These are phyloP conservation scores for Trichoderma citrinoviride DNA, from an alignment of 2,329 filamentous ascomycete genomes.

Conservation along the genomic window DNA sequence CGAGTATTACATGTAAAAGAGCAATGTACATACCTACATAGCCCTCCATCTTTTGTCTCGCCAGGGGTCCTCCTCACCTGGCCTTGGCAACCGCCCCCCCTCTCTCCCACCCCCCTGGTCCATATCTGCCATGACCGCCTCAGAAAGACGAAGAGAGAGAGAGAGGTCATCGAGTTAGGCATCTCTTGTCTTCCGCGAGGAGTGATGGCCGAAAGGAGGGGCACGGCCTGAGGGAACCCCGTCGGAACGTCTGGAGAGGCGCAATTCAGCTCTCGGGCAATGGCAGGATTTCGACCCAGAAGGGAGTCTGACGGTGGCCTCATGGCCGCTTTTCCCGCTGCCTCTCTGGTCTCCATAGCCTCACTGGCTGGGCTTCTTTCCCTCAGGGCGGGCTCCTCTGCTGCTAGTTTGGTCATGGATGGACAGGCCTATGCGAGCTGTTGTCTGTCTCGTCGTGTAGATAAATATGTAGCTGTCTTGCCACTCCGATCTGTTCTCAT, in stretches of 20 bases:
- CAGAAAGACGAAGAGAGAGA: background rate
- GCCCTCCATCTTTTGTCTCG: background rate
- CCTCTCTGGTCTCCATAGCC: constrained; percentile 7
- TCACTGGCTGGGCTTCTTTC: background rate
- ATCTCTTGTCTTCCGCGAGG: constrained; percentile 5
- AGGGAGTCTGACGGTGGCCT: constrained; percentile 1
- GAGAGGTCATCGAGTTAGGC: constrained; percentile 9
- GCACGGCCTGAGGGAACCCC: background rate
- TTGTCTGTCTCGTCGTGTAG: background rate
- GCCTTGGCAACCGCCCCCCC: background rate
- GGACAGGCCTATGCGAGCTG: background rate
- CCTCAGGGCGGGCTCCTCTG: background rate
- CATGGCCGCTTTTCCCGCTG: background rate
- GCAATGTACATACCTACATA: background rate
- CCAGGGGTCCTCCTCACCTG: background rate
- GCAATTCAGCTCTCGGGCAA: constrained; percentile 13
- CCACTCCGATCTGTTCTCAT: background rate
- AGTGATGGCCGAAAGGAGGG: constrained; percentile 15
- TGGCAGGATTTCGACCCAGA: background rate
- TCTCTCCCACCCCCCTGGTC: background rate
- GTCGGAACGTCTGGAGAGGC: background rate
- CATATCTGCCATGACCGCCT: background rate
- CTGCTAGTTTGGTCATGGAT: constrained; percentile 8
- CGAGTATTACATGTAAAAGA: no score
- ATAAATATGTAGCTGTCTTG: constrained; percentile 12